Percentiles rank a stretch among this genome's conserved stretches.
Conservation (phyloP, 164 flowering plant species). For the Berberis vulgaris region DNA sequence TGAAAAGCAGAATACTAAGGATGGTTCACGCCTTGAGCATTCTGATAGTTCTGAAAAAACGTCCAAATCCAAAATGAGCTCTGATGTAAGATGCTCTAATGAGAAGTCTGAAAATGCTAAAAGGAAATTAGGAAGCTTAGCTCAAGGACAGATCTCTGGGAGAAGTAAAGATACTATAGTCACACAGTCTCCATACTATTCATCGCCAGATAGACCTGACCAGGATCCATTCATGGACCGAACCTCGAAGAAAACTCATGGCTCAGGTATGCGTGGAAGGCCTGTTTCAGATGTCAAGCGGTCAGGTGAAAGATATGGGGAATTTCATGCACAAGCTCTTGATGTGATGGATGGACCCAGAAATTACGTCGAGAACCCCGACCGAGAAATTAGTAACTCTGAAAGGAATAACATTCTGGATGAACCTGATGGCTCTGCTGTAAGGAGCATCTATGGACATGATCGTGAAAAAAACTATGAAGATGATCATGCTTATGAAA, state of each 20-base stretch:
- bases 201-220: conserved; percentile 29
- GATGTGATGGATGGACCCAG: conserved; percentile 31
- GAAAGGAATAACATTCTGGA: conserved; percentile 22
- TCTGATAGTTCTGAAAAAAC: conserved; percentile 28
- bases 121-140: conserved; percentile 35
- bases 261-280: conserved; percentile 24
- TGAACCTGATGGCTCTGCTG: conserved; percentile 15
- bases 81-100: conserved; percentile 26
- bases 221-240: conserved; percentile 22
- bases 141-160: conserved; percentile 25
- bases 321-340: conserved; percentile 19
- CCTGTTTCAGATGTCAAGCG: conserved; percentile 31
- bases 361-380: conserved; percentile 28
- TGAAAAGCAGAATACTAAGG: conserved; percentile 26
- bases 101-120: conserved; percentile 39
- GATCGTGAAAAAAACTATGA: conserved; percentile 31
- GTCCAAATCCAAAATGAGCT: conserved; percentile 41
- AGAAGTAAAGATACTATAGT: conserved; percentile 18
- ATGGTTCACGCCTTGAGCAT: conserved; percentile 25
- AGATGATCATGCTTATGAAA: conserved; percentile 28
- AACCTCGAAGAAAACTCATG: conserved; percentile 14
- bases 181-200: conserved; percentile 14
- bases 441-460: neutral
- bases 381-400: conserved; percentile 22
- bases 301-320: conserved; percentile 29